phyloP scores from a whole-genome alignment of 164 flowering plant genomes.

The Aristolochia californica region DNA sequence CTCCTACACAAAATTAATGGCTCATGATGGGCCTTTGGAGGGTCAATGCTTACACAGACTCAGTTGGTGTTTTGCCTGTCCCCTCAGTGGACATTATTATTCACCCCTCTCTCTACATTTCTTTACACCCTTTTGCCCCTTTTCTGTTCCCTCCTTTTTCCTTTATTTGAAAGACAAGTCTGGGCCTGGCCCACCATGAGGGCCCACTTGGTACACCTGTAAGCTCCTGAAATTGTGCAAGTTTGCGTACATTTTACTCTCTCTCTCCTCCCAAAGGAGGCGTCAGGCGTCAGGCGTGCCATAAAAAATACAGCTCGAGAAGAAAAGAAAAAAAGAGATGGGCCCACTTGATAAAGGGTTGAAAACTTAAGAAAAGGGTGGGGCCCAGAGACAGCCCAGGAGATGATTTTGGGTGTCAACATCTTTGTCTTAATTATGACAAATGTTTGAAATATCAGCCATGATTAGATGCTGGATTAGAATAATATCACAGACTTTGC shows the following conservation, averaged over 20 bases:
- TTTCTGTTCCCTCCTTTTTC: too few species aligned
- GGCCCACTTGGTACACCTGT: not conserved
- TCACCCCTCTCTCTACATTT: too few species aligned
- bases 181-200: too few species aligned
- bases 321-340: too few species aligned
- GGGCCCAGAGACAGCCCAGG: not conserved
- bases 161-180: too few species aligned
- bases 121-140: too few species aligned
- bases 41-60: slow-evolving; percentile 39
- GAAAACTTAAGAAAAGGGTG: slow-evolving; percentile 6
- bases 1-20: slow-evolving; percentile 18
- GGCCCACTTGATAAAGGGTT: slow-evolving; percentile 18
- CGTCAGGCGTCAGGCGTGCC: too few species aligned
- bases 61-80: slow-evolving; percentile 40
- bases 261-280: too few species aligned
- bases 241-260: not conserved
- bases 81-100: slow-evolving; percentile 14
- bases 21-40: slow-evolving; percentile 22
- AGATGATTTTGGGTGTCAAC: not conserved
- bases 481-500: too few species aligned
- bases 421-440: slow-evolving; percentile 4
- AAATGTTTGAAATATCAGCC: slow-evolving; percentile 7
- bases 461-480: slow-evolving; percentile 4
- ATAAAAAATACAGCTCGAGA: slow-evolving; percentile 8
- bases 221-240: not conserved